These are phyloP conservation scores for Aspergillus fructus DNA, from an alignment of 2,329 filamentous ascomycete genomes.

Conservation along the genomic window DNA sequence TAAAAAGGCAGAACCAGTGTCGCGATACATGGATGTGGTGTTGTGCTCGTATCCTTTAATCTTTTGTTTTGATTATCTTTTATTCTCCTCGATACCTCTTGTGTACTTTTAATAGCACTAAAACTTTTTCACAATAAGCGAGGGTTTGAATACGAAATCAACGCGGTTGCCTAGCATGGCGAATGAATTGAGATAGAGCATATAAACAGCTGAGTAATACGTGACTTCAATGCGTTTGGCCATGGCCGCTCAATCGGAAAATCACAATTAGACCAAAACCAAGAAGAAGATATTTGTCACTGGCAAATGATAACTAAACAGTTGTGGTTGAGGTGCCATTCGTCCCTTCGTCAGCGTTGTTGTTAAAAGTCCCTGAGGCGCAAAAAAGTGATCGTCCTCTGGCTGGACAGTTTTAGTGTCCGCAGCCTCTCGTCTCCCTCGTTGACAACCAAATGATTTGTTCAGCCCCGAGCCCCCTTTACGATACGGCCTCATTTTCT, in stretches of 20 bases:
- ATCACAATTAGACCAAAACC: neutral
- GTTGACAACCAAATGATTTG: constrained; percentile 3
- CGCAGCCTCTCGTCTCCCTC: constrained; percentile 1
- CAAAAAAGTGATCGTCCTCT: constrained; percentile 8
- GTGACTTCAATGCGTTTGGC: neutral
- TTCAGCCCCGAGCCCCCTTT: constrained; percentile 1
- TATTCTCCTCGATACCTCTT: constrained; percentile 1
- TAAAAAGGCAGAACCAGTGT: neutral
- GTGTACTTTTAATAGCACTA: constrained; percentile 4
- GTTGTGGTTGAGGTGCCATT: neutral
- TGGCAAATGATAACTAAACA: neutral
- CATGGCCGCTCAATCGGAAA: neutral
- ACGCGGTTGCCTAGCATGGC: constrained; percentile 10
- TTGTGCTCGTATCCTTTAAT: neutral
- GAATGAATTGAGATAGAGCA: neutral
- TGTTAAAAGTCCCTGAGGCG: neutral
- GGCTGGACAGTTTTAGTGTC: constrained; percentile 2
- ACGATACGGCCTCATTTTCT: neutral
- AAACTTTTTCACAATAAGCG: neutral
- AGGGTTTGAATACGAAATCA: constrained; percentile 5
- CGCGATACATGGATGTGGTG: neutral
- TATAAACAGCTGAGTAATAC: neutral
- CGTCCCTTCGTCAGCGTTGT: neutral
- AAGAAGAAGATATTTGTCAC: neutral
- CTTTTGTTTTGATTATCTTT: neutral